phyloP scores from a whole-genome alignment of 2,329 filamentous ascomycete species.

The Phialophora verrucosa region DNA sequence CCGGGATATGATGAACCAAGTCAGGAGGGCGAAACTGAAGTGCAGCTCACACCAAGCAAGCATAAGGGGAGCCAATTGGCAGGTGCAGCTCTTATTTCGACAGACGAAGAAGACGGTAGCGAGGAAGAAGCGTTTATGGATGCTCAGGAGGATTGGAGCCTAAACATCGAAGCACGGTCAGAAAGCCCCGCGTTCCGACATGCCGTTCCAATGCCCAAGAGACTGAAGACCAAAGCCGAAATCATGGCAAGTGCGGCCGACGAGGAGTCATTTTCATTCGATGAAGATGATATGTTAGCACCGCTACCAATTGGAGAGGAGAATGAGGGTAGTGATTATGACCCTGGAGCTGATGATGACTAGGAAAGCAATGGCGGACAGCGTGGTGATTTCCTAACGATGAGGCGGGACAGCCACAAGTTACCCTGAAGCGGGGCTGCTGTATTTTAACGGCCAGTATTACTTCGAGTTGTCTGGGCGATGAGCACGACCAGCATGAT shows the following conservation, averaged over 20 bases:
- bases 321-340: conserved; percentile 32
- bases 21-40: conserved; percentile 3
- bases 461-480: not conserved
- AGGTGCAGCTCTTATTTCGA: conserved; percentile 32
- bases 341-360: conserved; percentile 17
- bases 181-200: not conserved
- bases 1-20: conserved; percentile 25
- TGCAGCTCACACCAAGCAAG: conserved; percentile 26
- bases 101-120: conserved; percentile 36
- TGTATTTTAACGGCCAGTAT: not conserved
- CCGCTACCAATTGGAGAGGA: conserved; percentile 34
- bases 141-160: conserved; percentile 28
- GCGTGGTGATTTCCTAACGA: not conserved
- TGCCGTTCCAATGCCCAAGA: conserved; percentile 28
- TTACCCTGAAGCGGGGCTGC: not conserved
- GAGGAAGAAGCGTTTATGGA: conserved; percentile 33
- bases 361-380: not conserved
- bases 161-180: not conserved
- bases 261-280: conserved; percentile 23
- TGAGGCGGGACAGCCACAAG: not conserved
- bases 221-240: conserved; percentile 41
- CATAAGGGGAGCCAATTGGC: conserved; percentile 36
- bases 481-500: not conserved
- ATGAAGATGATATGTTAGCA: conserved; percentile 27
- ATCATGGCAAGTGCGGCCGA: conserved; percentile 38